A percentile compares a stretch with the other conserved stretches of the same genome.
Evolutionary conservation across 2,329 filamentous ascomycete species (phyloP).

Genomic region (Arachnomyces sp.): DNA sequence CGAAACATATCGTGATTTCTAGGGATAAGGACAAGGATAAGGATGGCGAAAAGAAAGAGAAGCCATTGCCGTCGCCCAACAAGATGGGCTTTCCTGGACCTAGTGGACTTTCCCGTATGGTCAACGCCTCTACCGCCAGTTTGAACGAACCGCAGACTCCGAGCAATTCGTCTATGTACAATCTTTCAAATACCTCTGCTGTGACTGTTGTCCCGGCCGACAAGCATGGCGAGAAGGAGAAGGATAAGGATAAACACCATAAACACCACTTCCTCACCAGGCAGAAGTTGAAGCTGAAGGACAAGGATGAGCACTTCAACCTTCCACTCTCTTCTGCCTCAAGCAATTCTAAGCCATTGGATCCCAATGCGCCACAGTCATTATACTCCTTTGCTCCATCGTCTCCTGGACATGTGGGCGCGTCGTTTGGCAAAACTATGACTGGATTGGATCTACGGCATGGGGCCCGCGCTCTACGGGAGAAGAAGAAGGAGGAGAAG

Average conservation of each 20-base stretch:
- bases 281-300: slow-evolving; percentile 56
- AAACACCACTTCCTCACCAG: slow-evolving; percentile 59
- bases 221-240: slow-evolving; percentile 25
- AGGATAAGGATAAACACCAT: slow-evolving; percentile 36
- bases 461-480: slow-evolving; percentile 64
- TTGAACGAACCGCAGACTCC: slow-evolving; percentile 47
- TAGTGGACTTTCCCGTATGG: slow-evolving; percentile 45
- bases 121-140: slow-evolving; percentile 54
- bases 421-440: slow-evolving; percentile 68
- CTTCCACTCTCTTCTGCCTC: slow-evolving; percentile 56
- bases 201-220: slow-evolving; percentile 48
- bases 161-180: slow-evolving; percentile 51
- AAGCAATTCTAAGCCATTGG: slow-evolving; percentile 56
- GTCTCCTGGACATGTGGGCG: slow-evolving; percentile 51
- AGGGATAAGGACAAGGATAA: slow-evolving; percentile 45
- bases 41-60: slow-evolving; percentile 43
- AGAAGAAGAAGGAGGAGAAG: slow-evolving; percentile 72
- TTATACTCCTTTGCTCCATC: slow-evolving; percentile 59
- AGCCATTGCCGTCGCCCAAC: slow-evolving; percentile 51
- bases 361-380: slow-evolving; percentile 54
- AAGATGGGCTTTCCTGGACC: slow-evolving; percentile 44
- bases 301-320: slow-evolving; percentile 49
- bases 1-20: slow-evolving; percentile 56
- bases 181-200: slow-evolving; percentile 53
- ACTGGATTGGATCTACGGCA: slow-evolving; percentile 72